Base-by-base conservation (phyloP, 1,284 basidiomycete genomes). In the Termitomyces sp. region DNA sequence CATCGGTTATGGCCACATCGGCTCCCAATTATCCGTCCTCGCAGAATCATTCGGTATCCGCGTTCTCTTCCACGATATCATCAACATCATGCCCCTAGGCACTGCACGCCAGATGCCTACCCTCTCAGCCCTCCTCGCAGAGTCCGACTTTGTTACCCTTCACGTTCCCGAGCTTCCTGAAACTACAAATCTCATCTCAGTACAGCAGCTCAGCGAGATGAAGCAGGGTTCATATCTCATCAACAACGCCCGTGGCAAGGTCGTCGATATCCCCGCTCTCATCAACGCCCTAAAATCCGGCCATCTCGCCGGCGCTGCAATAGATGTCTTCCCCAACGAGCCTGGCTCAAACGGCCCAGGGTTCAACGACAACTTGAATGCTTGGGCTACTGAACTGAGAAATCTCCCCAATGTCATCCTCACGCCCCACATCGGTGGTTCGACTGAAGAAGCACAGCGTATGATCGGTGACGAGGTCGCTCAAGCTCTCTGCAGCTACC, bases 1-100 rank as follows among this genome's bases (percentile, higher is more conserved):
- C 64, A 85, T 99, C 36, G 97, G 97, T 42, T 99, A 98, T 73
- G 97, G 97, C 43, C 97, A 99, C 76, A 99, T 99, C 64, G 97
- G 97, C 58, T 84, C 94, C 41, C 97, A 99, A 73, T 84, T 99
- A 56, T 97, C 94, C 28, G 97, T 99, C 33, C 87, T 99, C 34
- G 91, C 96, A 49, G 97, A 99, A 73, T 84, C 95, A 2, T 91
- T 99, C 71, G 97, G 94, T 61, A 92, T 99, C 81, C 87, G 88
- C 49, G 96, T 99, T 63, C 78, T 98, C 64, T 99, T 98, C 80
- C 86, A 94, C 74, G 97, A 99, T 68, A 86, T 98, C 47, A 69
- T 98, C 63, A 97, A 95, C 67, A 87, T 99, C 74, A 99, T 99
- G 97, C 94, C 97, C 5, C 84, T 99, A 50, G 97, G 97, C 47